Conservation (phyloP, 1,284 basidiomycete species). For the Ceratobasidium sp. region DNA sequence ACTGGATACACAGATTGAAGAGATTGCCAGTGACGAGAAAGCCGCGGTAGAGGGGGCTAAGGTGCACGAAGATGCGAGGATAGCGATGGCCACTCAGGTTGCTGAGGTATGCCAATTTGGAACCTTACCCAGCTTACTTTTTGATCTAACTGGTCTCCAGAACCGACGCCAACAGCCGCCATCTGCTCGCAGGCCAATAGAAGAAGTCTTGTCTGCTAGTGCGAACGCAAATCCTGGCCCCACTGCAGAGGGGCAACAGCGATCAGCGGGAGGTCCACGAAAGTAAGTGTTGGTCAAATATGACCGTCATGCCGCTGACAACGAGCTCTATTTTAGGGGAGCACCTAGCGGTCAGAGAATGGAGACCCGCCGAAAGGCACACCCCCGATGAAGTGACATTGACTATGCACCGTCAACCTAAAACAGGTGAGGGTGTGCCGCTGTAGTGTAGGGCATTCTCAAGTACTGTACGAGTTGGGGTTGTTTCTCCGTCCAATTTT, state of each 20-base stretch:
- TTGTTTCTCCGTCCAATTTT: not conserved
- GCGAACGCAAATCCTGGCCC: not conserved
- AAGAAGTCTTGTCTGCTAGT: conserved; percentile 6
- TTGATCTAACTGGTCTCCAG: not conserved
- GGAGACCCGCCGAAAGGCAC: conserved; percentile 24
- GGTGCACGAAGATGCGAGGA: conserved; percentile 17
- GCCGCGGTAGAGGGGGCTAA: conserved; percentile 14
- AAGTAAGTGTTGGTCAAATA: conserved; percentile 3
- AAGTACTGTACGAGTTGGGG: not conserved
- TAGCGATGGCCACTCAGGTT: conserved; percentile 27
- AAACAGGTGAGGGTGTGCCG: too few species aligned
- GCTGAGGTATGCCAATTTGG: conserved; percentile 24
- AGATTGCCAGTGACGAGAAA: conserved; percentile 10
- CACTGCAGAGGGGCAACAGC: not conserved
- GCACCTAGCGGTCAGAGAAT: not conserved
- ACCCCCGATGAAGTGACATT: conserved; percentile 1
- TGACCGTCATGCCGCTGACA: not conserved
- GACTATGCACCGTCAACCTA: too few species aligned
- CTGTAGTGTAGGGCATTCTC: not conserved
- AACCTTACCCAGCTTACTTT: not conserved
- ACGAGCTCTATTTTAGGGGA: not conserved
- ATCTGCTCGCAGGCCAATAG: not conserved
- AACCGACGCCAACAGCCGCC: conserved; percentile 7
- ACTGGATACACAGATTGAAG: conserved; percentile 19
- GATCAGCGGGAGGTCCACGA: conserved; percentile 2